Conservation (phyloP, 2,329 filamentous ascomycete species). For the Emericellopsis atlantica region DNA sequence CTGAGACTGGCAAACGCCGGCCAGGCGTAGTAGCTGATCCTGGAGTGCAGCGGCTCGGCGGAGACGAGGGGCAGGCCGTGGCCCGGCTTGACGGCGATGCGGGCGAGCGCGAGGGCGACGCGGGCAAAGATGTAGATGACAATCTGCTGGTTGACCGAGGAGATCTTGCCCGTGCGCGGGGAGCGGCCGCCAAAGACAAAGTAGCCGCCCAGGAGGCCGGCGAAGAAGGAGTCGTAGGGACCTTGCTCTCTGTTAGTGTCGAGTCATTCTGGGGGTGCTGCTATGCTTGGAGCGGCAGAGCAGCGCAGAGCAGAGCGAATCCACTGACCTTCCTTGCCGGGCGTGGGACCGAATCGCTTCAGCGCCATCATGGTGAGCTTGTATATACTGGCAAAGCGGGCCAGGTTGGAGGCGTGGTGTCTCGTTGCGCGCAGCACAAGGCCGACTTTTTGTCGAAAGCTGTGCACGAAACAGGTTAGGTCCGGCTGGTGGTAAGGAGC, state of each 20-base stretch:
- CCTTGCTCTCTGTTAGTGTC: slow-evolving; percentile 21
- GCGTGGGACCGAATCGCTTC: slow-evolving; percentile 44
- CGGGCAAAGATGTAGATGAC: slow-evolving; percentile 96
- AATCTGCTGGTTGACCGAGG: slow-evolving; percentile 87
- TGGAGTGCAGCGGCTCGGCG: slow-evolving; percentile 28
- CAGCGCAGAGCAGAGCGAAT: too few relatives aligned
- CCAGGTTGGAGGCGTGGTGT: slow-evolving; percentile 84
- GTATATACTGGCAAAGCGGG: slow-evolving; percentile 83
- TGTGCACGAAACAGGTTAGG: slow-evolving; percentile 8
- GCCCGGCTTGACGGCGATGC: slow-evolving; percentile 61
- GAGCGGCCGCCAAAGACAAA: slow-evolving; percentile 68
- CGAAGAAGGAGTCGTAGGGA: slow-evolving; percentile 72
- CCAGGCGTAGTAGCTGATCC: slow-evolving; percentile 66
- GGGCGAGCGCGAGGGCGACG: slow-evolving; percentile 73
- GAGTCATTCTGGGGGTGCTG: neutral
- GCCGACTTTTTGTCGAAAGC: slow-evolving; percentile 60
- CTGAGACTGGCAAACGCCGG: slow-evolving; percentile 81
- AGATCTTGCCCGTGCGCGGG: slow-evolving; percentile 53
- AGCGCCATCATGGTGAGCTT: slow-evolving; percentile 71
- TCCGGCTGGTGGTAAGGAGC: neutral
- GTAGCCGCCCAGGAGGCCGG: slow-evolving; percentile 83
- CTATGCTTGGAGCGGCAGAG: too few relatives aligned
- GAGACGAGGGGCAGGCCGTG: slow-evolving; percentile 37
- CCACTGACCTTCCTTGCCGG: slow-evolving; percentile 42
- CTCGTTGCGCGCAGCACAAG: slow-evolving; percentile 77